Base-by-base conservation (phyloP, 2,329 filamentous ascomycete genomes). In the Fusarium sp. region DNA sequence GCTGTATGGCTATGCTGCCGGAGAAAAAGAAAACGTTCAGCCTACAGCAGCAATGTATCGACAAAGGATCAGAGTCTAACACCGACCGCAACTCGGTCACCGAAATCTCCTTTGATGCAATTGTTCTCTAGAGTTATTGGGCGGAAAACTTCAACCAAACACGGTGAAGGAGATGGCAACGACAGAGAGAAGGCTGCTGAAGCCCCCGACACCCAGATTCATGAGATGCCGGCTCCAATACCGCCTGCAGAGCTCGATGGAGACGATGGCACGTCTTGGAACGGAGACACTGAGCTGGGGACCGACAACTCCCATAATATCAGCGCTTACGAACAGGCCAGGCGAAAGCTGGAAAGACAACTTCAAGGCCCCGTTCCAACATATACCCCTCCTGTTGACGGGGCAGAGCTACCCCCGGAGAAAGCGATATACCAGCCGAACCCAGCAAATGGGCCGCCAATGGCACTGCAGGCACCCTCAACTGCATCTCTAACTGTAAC, bases 181-280 rank as follows among this genome's bases (percentile, higher is more conserved):
- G 35, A 39, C 11, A 41, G 67, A 44, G 62, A 71, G 53, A 64
- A 74, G 39, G 71, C 75, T 39, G 60, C 64, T 19, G 67, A 79
- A 69, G 72, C 77, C 41, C 67, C 76, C 2, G 77, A 79, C 45
- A 80, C 83, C 35, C 79, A 83, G 58, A 78, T 84, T 4, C 84
- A 83, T 55, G 83, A 86, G 65, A 69, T 86, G 68, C 77, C 83
- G 2, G 82, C 77, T 6, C 79, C 79, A 0, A 61, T 75, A 1
- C 73, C 75, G 3, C 83, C 82, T 0, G 79, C 77, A 6, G 84
- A 86, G 67, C 74, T 86, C 38, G 81, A 85, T 39, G 79, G 77
- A 50, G 76, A 73, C 10, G 75, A 80, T 43, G 74, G 72, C 9
- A 70, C 71, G 42, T 78, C 74, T 6, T 70, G 74, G 39, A 70